Evolutionary conservation across 768 basidiomycete genomes (phyloP), one percentile per base, ranked within the genome.

Genomic region (Pulveroboletus sp.): DNA sequence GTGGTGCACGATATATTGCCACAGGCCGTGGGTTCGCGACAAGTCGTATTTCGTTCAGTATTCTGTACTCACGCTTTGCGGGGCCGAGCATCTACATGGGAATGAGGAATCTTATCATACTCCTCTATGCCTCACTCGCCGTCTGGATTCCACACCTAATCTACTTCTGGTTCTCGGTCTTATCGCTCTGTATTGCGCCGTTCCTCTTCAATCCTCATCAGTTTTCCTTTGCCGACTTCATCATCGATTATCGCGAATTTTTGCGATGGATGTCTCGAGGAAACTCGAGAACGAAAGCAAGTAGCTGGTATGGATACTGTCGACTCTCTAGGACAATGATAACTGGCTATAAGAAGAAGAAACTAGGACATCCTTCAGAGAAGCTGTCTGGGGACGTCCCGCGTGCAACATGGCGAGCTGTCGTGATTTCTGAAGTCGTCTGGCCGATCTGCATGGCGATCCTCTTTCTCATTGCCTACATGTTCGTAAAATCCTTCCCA

Each of bases 191-290:
- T 71, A 80, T 98, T 59, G 93, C 96, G 32, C 96, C 96, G 0
- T 99, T 98, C 83, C 56, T 99, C 53, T 99, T 99, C 82, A 99
- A 99, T 72, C 96, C 96, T n/a, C 95, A 99, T 70, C 96, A 98
- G 69, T 99, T 98, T 80, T 91, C 92, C 9, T 91, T 86, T 67
- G 72, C 91, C 60, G 96, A 99, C 72, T 99, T 95, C 72, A 87
- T 98, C 72, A 93, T 98, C 66, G 96, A 99, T 71, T 98, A 98
- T 69, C 86, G 96, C 49, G 96, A 99, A 66, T 97, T 94, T 76
- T 70, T 99, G 42, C 84, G 96, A 42, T 99, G 96, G 96, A 98
- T 99, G 94, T 96, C 92, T 9, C 83, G 96, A 50, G 96, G 96
- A 49, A 99, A 98, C 71, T 96, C 96, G 41, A 77, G 93, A 61